Conservation (phyloP, 345 rosid species). For the Salix exigua region DNA sequence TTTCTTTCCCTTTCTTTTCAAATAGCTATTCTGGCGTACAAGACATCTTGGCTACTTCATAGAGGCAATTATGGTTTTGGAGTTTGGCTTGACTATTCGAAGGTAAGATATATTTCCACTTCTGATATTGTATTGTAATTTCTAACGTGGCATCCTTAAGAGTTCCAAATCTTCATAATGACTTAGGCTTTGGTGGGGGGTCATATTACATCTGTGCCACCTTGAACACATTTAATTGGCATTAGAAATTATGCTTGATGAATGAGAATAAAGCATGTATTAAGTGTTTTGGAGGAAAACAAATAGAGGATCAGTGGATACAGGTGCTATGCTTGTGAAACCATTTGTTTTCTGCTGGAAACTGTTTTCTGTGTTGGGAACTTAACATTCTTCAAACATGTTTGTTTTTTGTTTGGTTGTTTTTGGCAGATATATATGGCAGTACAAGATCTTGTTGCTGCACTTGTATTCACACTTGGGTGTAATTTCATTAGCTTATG, state of each 20-base stretch:
- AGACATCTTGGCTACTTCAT: conserved; percentile 64
- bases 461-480: conserved; percentile 88
- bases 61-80: conserved; percentile 92
- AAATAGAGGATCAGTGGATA: too few species aligned
- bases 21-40: conserved; percentile 78
- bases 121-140: neutral
- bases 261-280: too few species aligned
- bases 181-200: too few species aligned
- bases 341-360: neutral
- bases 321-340: neutral
- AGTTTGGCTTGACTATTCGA: conserved; percentile 76
- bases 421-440: conserved; percentile 74
- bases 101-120: conserved; percentile 40
- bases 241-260: too few species aligned
- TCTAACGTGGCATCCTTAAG: neutral
- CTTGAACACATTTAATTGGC: too few species aligned
- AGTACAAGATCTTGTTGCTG: conserved; percentile 81
- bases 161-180: neutral
- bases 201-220: too few species aligned
- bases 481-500: conserved; percentile 66
- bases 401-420: conserved; percentile 10
- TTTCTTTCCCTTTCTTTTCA: conserved; percentile 14
- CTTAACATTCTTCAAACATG: conserved; percentile 8
- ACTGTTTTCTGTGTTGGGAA: neutral
- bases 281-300: too few species aligned